These are phyloP conservation scores for Dalbergia cultrata DNA, from an alignment of 306 rosid species.

Conservation along the genomic window DNA sequence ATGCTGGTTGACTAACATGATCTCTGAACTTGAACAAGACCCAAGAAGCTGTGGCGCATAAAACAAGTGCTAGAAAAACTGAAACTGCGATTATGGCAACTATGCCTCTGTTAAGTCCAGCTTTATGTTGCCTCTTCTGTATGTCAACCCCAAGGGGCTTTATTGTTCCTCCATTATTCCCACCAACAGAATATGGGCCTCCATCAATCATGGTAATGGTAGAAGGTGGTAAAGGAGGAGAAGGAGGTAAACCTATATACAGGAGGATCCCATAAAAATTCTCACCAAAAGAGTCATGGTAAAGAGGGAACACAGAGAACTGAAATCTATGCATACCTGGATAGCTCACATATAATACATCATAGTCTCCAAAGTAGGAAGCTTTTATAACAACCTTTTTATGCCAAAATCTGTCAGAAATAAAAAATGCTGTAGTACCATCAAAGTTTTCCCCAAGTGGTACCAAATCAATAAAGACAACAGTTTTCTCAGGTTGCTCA, in stretches of 20 bases:
- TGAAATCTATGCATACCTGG: slow-evolving; percentile 63
- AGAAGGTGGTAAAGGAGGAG: slow-evolving; percentile 78
- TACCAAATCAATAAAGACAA: slow-evolving; percentile 76
- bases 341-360: slow-evolving; percentile 82
- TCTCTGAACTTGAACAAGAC: slow-evolving; percentile 61
- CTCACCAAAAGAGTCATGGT: slow-evolving; percentile 33
- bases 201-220: slow-evolving; percentile 56
- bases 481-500: slow-evolving; percentile 81
- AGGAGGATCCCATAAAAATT: slow-evolving; percentile 36
- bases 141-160: slow-evolving; percentile 85
- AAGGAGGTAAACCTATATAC: slow-evolving; percentile 74
- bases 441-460: slow-evolving; percentile 81
- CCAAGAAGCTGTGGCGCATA: slow-evolving; percentile 68
- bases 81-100: slow-evolving; percentile 72
- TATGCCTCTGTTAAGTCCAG: slow-evolving; percentile 60
- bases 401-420: slow-evolving; percentile 78
- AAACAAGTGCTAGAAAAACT: slow-evolving; percentile 60
- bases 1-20: slow-evolving; percentile 47
- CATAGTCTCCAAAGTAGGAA: slow-evolving; percentile 79
- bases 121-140: slow-evolving; percentile 59
- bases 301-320: slow-evolving; percentile 11
- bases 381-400: slow-evolving; percentile 68
- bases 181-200: slow-evolving; percentile 63
- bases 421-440: slow-evolving; percentile 73
- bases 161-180: slow-evolving; percentile 57